A percentile compares a stretch with the other conserved stretches of the same genome.
phyloP scores from a whole-genome alignment of 2,329 filamentous ascomycete genomes.

The Gnomoniopsis sp. region DNA sequence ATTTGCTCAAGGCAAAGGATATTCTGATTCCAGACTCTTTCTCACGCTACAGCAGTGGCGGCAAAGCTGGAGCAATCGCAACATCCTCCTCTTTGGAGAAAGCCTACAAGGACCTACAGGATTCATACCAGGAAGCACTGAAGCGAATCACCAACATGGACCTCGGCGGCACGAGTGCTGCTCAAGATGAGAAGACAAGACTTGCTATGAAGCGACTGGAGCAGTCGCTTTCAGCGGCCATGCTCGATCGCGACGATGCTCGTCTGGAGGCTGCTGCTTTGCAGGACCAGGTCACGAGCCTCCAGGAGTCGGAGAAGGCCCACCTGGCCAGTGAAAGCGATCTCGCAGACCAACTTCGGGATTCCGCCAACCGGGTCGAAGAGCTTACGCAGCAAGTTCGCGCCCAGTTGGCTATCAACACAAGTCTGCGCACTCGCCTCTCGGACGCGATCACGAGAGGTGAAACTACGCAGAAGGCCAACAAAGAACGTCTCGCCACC shows the following conservation, averaged over 20 bases:
- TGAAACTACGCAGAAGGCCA: conserved; percentile 77
- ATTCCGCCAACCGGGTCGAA: conserved; percentile 74
- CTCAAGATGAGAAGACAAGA: conserved; percentile 56
- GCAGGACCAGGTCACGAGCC: conserved; percentile 55
- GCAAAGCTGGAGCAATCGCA: conserved; percentile 44
- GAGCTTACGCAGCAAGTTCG: conserved; percentile 76
- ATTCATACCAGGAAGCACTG: conserved; percentile 64
- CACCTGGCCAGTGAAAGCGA: conserved; percentile 58
- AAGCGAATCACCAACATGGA: conserved; percentile 65
- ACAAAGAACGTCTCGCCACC: conserved; percentile 76
- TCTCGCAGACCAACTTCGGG: conserved; percentile 66
- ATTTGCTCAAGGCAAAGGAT: conserved; percentile 77
- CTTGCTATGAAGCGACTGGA: conserved; percentile 64
- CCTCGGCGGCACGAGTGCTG: conserved; percentile 31
- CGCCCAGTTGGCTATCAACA: conserved; percentile 75
- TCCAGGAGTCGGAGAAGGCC: conserved; percentile 54
- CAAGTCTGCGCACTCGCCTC: conserved; percentile 70
- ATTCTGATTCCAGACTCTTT: conserved; percentile 66
- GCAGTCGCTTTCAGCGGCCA: conserved; percentile 63
- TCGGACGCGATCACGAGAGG: conserved; percentile 77
- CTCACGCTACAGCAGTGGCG: conserved; percentile 35
- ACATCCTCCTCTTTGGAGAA: conserved; percentile 70
- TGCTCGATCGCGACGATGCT: conserved; percentile 71
- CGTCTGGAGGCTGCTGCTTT: conserved; percentile 62
- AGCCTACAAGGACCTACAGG: conserved; percentile 73